Base-by-base conservation (phyloP, 2,329 filamentous ascomycete species). In the Aureobasidium sp. region DNA sequence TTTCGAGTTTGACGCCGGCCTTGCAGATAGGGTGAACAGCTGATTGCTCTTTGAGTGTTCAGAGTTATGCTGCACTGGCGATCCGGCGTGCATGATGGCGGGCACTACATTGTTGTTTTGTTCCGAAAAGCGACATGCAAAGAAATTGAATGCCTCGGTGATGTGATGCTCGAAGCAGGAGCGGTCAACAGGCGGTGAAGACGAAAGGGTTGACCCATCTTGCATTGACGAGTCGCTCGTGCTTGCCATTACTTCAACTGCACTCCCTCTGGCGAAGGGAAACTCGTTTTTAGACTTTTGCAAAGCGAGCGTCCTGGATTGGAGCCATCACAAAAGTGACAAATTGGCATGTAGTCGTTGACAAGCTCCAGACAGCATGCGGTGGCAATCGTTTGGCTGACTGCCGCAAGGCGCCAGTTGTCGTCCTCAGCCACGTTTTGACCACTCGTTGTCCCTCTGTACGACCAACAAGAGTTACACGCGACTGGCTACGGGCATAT, bases 161-260 rank as follows among this genome's bases (percentile, higher is more conserved):
- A 48, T 48, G 42, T 45, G 31, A 45, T 58, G 40, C 33, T 42
- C 22, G 42, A 39, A 59, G 29, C 19, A 59, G 54, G 31, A 59
- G 54, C 54, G 54, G 45, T 60, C 45, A 50, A 60, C n/a, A 42
- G 37, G 57, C 57, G 57, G 57, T 60, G 57, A 49, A 50, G 57
- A 48, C 24, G 35, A 45, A 4, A 58, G 31, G 54, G 54, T 35
- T 33, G 53, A n/a, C 33, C 42, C 15, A 48, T 58, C 22, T 47
- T 58, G 54, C 40, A 58, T 58, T 24, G 29, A 57, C 27, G 40
- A 45, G 19, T 45, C 15, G 53, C 24, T 57, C 53, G 29, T 45
- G 17, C 42, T 33, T 39, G 14, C 42, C 31, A 24, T 47, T 31
- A 8, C 29, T n/a, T 19, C 42, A 15, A 17, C 31, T 27, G 5